phyloP scores from a whole-genome alignment of 768 basidiomycete genomes.

The Termitomyces sp. region DNA sequence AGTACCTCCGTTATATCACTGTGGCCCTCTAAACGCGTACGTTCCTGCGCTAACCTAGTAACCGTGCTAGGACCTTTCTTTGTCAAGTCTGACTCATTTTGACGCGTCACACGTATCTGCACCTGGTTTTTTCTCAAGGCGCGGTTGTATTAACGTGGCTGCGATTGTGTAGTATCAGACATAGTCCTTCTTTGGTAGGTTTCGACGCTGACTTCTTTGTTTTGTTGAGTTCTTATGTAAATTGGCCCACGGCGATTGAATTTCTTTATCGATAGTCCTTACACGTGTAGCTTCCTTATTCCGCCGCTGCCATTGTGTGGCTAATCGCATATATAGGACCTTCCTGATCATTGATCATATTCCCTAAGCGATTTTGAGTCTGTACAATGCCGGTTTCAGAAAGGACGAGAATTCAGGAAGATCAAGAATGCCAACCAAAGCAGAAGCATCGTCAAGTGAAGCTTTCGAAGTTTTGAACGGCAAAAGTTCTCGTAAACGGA shows the following conservation, averaged over 20 bases:
- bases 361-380: slow-evolving; percentile 1
- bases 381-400: background rate
- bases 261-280: background rate
- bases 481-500: background rate
- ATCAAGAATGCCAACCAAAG: background rate
- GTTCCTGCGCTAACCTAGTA: background rate
- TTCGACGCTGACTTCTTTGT: background rate
- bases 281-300: slow-evolving; percentile 2
- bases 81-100: background rate
- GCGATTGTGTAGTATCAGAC: background rate
- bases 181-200: background rate
- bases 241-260: background rate
- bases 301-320: background rate
- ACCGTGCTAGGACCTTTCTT: background rate
- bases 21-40: background rate
- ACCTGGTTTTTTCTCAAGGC: background rate
- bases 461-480: background rate
- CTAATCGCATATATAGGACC: background rate
- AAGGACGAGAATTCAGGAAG: background rate
- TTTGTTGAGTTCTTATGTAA: background rate
- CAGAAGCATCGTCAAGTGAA: slow-evolving; percentile 1
- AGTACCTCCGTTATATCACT: background rate
- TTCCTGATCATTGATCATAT: background rate
- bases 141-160: background rate
- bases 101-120: background rate